phyloP scores from a whole-genome alignment of 768 basidiomycete species.

The Leucogyrophana mollusca region DNA sequence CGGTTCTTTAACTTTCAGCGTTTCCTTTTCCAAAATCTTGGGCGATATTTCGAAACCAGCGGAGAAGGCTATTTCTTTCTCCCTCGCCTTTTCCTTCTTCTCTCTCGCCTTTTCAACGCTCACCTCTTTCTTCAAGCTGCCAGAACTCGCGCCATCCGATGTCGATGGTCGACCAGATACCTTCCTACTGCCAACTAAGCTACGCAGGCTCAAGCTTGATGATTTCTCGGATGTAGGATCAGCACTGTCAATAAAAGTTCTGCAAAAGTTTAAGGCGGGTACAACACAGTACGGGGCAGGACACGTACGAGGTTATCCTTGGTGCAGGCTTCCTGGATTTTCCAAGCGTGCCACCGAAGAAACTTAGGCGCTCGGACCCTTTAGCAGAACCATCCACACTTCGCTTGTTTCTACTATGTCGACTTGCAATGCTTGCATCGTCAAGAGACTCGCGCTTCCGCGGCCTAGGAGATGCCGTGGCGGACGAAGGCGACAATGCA shows the following conservation, averaged over 20 bases:
- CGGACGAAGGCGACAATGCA: conserved; percentile 19
- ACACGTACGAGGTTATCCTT: conserved; percentile 59
- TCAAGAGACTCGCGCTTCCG: conserved; percentile 23
- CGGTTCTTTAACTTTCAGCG: conserved; percentile 14
- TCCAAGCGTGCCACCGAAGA: conserved; percentile 72
- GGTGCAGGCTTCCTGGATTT: conserved; percentile 82
- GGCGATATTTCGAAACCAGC: neutral
- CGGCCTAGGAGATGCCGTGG: conserved; percentile 17
- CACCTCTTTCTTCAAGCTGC: conserved; percentile 21
- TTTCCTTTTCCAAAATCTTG: conserved; percentile 19
- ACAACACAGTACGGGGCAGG: conserved; percentile 7
- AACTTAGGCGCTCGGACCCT: conserved; percentile 64
- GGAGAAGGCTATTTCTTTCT: conserved; percentile 10
- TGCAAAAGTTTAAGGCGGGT: conserved; percentile 11
- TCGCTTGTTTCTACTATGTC: conserved; percentile 48
- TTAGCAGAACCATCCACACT: conserved; percentile 47
- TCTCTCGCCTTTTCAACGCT: conserved; percentile 23
- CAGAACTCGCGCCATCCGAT: conserved; percentile 31
- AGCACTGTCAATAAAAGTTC: conserved; percentile 32
- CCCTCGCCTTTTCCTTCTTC: conserved; percentile 23
- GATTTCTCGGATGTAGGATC: conserved; percentile 41
- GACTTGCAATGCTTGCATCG: conserved; percentile 19
- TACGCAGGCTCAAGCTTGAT: conserved; percentile 47
- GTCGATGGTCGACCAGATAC: conserved; percentile 41
- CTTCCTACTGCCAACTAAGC: conserved; percentile 48